Evolutionary conservation across 2,329 filamentous ascomycete species (phyloP).

Genomic region (Thyridium curvatum): DNA sequence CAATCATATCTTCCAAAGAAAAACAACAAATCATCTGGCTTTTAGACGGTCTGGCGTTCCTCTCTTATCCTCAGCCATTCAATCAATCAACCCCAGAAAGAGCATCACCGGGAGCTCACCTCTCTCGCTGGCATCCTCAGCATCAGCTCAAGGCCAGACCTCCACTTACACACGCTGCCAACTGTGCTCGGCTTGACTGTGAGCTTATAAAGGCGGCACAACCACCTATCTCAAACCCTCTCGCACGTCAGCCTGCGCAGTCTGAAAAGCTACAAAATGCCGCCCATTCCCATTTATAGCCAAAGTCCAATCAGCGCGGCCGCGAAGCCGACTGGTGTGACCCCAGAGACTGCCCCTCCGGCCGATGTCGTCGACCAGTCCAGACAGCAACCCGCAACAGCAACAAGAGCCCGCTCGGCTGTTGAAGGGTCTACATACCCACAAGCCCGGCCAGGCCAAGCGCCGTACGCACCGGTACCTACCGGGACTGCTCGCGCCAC

Average conservation of each 20-base stretch:
- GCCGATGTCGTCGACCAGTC: constrained; percentile 9
- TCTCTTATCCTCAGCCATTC: no score
- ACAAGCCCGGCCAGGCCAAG: constrained; percentile 40
- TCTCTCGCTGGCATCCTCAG: no score
- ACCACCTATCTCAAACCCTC: no score
- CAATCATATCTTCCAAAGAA: not conserved
- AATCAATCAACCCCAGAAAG: no score
- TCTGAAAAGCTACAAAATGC: constrained; percentile 41
- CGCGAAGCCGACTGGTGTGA: constrained; percentile 43
- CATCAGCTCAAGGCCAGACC: not conserved
- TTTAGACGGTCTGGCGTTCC: no score
- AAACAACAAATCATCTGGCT: not conserved
- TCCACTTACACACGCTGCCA: no score
- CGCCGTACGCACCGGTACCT: constrained; percentile 33
- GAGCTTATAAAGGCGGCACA: no score
- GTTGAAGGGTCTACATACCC: constrained; percentile 21
- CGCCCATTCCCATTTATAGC: constrained; percentile 54
- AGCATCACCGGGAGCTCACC: no score
- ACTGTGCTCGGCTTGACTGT: no score
- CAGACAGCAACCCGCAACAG: constrained; percentile 16
- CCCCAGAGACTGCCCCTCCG: constrained; percentile 35
- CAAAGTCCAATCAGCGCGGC: constrained; percentile 52
- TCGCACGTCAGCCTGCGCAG: no score
- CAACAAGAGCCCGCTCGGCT: constrained; percentile 21
- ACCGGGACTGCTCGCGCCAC: constrained; percentile 29